phyloP scores from a whole-genome alignment of 805 yeast genomes.

The Starmerella asiatica region DNA sequence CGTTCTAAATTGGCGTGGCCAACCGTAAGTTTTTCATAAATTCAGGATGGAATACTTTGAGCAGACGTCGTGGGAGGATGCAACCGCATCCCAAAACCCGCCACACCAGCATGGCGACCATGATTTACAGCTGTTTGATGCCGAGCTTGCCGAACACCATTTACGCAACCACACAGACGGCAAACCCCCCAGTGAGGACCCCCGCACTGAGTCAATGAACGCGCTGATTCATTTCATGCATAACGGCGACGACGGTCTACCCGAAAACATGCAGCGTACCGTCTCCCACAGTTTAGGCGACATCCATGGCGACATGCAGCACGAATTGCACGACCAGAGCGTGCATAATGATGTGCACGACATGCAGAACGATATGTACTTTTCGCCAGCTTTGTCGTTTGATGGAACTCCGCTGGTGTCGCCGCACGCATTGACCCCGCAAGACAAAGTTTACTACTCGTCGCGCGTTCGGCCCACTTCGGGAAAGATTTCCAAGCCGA shows the following conservation, averaged over 20 bases:
- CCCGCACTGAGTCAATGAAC: too few relatives aligned
- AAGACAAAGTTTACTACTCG: slow-evolving; percentile 4
- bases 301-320: too few relatives aligned
- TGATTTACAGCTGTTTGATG: neutral
- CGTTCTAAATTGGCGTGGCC: too few relatives aligned
- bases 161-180: neutral
- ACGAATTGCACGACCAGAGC: too few relatives aligned
- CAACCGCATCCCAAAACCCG: neutral
- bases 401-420: slow-evolving; percentile 16
- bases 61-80: neutral
- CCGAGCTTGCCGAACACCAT: neutral
- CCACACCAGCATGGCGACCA: too few relatives aligned
- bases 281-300: too few relatives aligned
- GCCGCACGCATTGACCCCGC: slow-evolving; percentile 14
- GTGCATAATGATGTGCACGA: too few relatives aligned
- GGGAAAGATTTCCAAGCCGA: slow-evolving; percentile 12
- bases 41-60: neutral
- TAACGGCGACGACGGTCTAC: too few relatives aligned
- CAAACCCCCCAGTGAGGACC: neutral
- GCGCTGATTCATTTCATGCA: too few relatives aligned
- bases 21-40: too few relatives aligned
- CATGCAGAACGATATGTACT: too few relatives aligned
- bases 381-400: slow-evolving; percentile 12
- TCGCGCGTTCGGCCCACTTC: neutral
- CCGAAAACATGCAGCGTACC: too few relatives aligned